Conservation (phyloP, 768 basidiomycete genomes). For the Hygrophorus pudorinus region DNA sequence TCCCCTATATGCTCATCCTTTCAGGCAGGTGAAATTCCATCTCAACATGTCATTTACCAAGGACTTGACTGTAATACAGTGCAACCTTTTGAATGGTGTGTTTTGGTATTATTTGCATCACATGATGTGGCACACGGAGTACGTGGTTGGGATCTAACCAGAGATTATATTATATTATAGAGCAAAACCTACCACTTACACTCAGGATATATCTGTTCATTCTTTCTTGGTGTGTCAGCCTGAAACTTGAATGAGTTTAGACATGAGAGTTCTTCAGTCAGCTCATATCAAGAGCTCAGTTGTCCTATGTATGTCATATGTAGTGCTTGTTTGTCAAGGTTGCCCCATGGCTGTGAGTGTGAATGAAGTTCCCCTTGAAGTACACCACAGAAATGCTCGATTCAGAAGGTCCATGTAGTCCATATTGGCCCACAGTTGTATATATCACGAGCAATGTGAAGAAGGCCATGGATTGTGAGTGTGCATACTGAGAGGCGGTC, state of each 20-base stretch:
- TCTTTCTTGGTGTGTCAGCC: not conserved
- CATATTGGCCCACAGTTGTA: constrained; percentile 22
- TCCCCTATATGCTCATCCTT: constrained; percentile 15
- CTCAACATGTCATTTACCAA: not conserved
- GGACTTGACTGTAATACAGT: constrained; percentile 10
- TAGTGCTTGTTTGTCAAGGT: constrained; percentile 16
- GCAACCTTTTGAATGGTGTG: constrained; percentile 9
- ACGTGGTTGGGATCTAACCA: constrained; percentile 12
- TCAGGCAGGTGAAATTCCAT: constrained; percentile 7
- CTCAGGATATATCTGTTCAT: constrained; percentile 4
- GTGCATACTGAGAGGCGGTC: constrained; percentile 19
- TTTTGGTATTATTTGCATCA: constrained; percentile 4
- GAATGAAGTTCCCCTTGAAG: constrained; percentile 16
- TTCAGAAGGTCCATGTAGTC: constrained; percentile 24
- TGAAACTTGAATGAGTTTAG: not conserved
- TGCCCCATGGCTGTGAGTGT: constrained; percentile 17
- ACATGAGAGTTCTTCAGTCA: constrained; percentile 11
- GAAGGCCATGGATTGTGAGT: constrained; percentile 22
- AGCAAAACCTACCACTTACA: constrained; percentile 6
- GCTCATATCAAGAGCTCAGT: constrained; percentile 16
- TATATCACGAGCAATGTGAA: constrained; percentile 24
- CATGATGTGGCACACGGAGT: constrained; percentile 8
- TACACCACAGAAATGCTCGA: constrained; percentile 25
- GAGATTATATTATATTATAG: not conserved
- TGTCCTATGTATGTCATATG: constrained; percentile 18